These are phyloP conservation scores for Stachybotrys chartarum DNA, from an alignment of 2,329 filamentous ascomycete species.

Conservation along the genomic window DNA sequence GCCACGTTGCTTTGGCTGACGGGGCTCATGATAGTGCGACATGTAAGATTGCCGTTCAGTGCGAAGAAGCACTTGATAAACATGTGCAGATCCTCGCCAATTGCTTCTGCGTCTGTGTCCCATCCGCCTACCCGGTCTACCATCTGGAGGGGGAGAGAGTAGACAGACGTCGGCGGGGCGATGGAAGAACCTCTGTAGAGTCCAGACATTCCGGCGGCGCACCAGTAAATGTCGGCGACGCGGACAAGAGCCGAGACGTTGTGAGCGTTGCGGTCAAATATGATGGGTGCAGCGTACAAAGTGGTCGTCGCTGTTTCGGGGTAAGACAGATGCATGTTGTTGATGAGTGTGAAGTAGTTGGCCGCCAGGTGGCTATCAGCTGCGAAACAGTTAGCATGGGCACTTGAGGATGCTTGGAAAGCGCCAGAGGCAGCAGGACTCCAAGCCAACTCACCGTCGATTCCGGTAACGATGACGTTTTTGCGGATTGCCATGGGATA, in stretches of 20 bases:
- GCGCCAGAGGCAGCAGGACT: not conserved
- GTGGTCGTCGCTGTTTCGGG: conserved; percentile 55
- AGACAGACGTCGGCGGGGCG: conserved; percentile 66
- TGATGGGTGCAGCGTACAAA: conserved; percentile 62
- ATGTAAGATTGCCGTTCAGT: conserved; percentile 60
- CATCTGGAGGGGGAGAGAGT: conserved; percentile 60
- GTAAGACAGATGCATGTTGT: conserved; percentile 53
- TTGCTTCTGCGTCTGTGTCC: conserved; percentile 64
- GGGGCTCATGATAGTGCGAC: conserved; percentile 57
- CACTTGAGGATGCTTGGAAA: not conserved
- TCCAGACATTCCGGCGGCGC: conserved; percentile 62
- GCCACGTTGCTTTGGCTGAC: conserved; percentile 69
- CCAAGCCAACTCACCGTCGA: conserved; percentile 53
- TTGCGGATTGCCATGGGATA: conserved; percentile 46
- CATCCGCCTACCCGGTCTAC: conserved; percentile 65
- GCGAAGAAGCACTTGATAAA: conserved; percentile 73
- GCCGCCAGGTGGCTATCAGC: conserved; percentile 64
- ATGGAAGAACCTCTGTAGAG: conserved; percentile 57
- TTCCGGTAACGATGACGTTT: conserved; percentile 62
- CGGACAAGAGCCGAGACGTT: conserved; percentile 60
- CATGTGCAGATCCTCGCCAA: conserved; percentile 73
- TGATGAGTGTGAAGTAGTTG: conserved; percentile 60
- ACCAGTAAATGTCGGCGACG: conserved; percentile 67
- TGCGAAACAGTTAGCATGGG: conserved; percentile 21
- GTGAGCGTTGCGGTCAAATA: conserved; percentile 69